Evolutionary conservation across 2,329 filamentous ascomycete genomes (phyloP).

Genomic region (Colletotrichum musae): DNA sequence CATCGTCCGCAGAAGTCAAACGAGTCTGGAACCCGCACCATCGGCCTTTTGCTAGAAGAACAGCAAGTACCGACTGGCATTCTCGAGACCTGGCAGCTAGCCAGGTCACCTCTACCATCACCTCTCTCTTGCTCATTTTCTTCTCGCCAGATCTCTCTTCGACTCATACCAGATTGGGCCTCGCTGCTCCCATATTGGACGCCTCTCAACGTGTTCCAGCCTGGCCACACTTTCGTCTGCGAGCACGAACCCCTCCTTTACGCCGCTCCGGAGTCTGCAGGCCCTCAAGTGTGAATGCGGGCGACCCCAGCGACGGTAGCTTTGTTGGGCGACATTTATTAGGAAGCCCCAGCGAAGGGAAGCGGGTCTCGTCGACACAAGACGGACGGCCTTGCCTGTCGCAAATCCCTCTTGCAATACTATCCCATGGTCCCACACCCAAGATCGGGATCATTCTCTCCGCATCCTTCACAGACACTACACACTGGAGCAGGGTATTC

Average conservation of each 20-base stretch:
- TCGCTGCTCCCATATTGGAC: neutral
- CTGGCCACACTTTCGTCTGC: neutral
- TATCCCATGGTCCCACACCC: slow-evolving; percentile 70
- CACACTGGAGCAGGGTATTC: slow-evolving; percentile 71
- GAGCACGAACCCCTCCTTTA: too few relatives aligned
- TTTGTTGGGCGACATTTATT: slow-evolving; percentile 22
- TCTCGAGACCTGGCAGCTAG: slow-evolving; percentile 35
- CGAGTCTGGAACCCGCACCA: neutral
- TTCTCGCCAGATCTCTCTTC: slow-evolving; percentile 2
- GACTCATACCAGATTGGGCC: neutral
- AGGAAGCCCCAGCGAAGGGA: slow-evolving; percentile 31
- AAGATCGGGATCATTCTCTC: slow-evolving; percentile 76
- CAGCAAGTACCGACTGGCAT: slow-evolving; percentile 18
- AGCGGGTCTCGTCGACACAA: slow-evolving; percentile 33
- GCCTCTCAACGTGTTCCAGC: neutral
- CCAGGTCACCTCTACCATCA: slow-evolving; percentile 36
- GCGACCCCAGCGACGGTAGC: slow-evolving; percentile 11
- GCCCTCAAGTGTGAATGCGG: slow-evolving; percentile 17
- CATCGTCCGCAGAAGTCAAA: neutral
- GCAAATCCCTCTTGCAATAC: slow-evolving; percentile 23
- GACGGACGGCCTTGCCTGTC: slow-evolving; percentile 38
- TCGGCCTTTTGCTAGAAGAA: slow-evolving; percentile 16
- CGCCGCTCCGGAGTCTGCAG: too few relatives aligned
- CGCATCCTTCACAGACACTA: slow-evolving; percentile 71
- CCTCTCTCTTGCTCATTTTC: slow-evolving; percentile 13